Base-by-base conservation (phyloP, 208 protist species). In the Trypanosoma rangeli region DNA sequence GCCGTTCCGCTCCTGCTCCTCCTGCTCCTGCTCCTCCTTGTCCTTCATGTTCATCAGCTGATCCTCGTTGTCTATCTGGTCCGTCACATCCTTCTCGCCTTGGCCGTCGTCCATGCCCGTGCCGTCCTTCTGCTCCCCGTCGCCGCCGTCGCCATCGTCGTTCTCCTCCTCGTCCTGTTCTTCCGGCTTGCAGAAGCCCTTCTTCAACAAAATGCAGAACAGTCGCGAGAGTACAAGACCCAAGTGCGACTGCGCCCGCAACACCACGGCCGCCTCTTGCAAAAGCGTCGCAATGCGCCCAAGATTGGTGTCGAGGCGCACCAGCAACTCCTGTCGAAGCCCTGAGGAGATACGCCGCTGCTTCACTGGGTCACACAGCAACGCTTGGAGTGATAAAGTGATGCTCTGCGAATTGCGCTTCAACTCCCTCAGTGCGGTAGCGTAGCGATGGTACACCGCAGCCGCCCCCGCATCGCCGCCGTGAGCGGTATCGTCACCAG, bases 31-130 rank as follows among this genome's bases (percentile, higher is more conserved):
- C 59, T 98, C 82, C 70, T 98, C 93, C 64, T 87, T 87, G 64
- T 98, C 93, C 66, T 96, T 91, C 73, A 91, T 92, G 68, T 89
- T 91, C 91, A 98, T 95, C 20, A 94, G 79, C 82, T 97, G 92
- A 59, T 98, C 94, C 74, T 99, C 98, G 73, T 99, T 94, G 28
- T 99, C 93, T 31, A 99, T 98, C 85, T 99, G 73, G 52, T 99
- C 92, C 22, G 88, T 97, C 24, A 99, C 97, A 76, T 99, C 98
- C 63, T 99, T 98, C 73, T 98, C 91, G 64, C 99, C 99, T 55
- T 98, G 60, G 37, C 98, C 99, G 64, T 99, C 98, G 68, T 99
- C 99, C 94, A 99, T 99, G 50, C 99, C 99, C 20, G 98, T 99
- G 44, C 98, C 98, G 20, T 92, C 86, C 49, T 89, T 73, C 73